Percentiles rank a stretch among this genome's conserved stretches.
Evolutionary conservation across 2,329 filamentous ascomycete genomes (phyloP).

Genomic region (Hypoxylon sp.): DNA sequence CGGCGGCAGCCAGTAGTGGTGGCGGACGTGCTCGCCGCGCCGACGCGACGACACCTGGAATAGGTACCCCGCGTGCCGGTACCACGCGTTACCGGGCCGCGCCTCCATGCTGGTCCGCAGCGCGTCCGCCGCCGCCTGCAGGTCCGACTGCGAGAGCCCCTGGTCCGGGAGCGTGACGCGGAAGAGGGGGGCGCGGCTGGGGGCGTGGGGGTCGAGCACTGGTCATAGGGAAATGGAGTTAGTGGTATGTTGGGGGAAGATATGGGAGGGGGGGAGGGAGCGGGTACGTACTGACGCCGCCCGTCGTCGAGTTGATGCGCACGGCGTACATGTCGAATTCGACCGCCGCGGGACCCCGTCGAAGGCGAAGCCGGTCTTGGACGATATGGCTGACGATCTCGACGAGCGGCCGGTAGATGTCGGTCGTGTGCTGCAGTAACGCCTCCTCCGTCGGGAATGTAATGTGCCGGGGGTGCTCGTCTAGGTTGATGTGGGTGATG

Average conservation of each 20-base stretch:
- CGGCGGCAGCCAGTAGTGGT: constrained; percentile 24
- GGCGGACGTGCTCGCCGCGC: not conserved
- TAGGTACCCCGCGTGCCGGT: constrained; percentile 20
- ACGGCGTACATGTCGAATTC: constrained; percentile 31
- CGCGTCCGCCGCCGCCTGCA: constrained; percentile 5
- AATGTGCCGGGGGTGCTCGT: constrained; percentile 1
- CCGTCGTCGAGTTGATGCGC: not conserved
- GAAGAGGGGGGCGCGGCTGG: constrained; percentile 23
- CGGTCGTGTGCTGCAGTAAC: not conserved
- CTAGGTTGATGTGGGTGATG: not conserved
- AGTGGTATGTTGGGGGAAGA: not conserved
- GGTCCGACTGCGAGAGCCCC: not conserved
- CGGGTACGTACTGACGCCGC: not conserved
- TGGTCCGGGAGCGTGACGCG: constrained; percentile 19
- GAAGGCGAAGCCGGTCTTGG: not conserved
- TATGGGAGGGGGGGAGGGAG: not conserved
- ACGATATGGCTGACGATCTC: constrained; percentile 11
- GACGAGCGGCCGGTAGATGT: constrained; percentile 20
- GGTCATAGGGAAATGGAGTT: not conserved
- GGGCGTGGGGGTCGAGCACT: not conserved
- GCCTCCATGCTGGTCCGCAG: not conserved
- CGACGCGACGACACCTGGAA: constrained; percentile 14
- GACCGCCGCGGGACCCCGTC: constrained; percentile 14
- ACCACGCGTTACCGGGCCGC: constrained; percentile 14
- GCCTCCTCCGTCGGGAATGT: constrained; percentile 12